Evolutionary conservation across 371 early-diverging fungal species (phyloP), one percentile per base, ranked within the genome.

Genomic region (Mortierella sp.): DNA sequence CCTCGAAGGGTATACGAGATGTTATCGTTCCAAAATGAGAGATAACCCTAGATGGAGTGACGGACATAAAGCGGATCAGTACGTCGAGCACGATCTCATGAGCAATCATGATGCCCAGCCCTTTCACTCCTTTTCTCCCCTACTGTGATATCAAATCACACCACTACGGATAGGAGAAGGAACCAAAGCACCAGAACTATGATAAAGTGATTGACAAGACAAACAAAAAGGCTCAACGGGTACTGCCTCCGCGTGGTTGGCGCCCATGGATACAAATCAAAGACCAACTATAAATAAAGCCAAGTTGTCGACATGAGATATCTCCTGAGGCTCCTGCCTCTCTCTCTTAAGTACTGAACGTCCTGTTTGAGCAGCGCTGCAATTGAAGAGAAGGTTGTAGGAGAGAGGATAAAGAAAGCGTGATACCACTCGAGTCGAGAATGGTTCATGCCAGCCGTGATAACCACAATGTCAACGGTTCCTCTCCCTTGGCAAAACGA

Each of bases 11-110:
- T 96, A 82, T 97, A 98, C 45, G 95, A 95, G 55, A 98, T 94
- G 80, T 94, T 96, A 81, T 98, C 98, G 84, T 98, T 98, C 98
- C 98, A 97, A 80, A 98, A 97, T 38, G 96, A 96, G 48, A 97
- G 89, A 67, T 96, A 95, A 10, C 98, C 95, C 93, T 94, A 73
- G 9, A 24, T 9, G 10, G 2, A 41, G 38, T 49, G 42, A 47
- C 18, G 47, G 38, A 27, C n/a, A 27, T 48, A 13, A 23, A 16
- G 28, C 21, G 34, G 43, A 31, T 42, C 27, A 50, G 51, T 9
- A 6, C 28, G 18, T 50, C 27, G 28, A 7, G 28, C 13, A 48
- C 19, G 19, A 14, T 43, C 14, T 19, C 19, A 43, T 24, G 10
- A 21, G 14, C 23, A 26, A 6, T 49, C n/a, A 3, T 4, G 26